Evolutionary conservation across 2,329 filamentous ascomycete species (phyloP), one percentile per base, ranked within the genome.

Genomic region (Venturiaceae sp.): DNA sequence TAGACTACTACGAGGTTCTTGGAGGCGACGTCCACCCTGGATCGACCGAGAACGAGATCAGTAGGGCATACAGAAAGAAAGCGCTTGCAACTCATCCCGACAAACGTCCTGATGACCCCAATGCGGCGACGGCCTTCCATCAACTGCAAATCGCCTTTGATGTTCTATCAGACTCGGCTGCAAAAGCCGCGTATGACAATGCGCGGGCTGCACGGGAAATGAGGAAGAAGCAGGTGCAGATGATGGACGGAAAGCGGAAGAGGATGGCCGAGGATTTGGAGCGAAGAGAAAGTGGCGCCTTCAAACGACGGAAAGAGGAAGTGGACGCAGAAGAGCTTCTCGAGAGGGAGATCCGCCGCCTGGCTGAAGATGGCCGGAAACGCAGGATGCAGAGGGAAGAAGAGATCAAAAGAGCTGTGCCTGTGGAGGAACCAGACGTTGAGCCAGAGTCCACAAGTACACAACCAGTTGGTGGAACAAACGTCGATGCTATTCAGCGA

Each of bases 61-160:
- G 89, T 63, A 85, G 87, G 64, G 90, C 90, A 47, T 96, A 92
- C 78, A 84, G 90, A 60, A 88, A 89, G 66, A 85, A 86, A 32
- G 90, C 90, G 3, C 78, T 96, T n/a, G 90, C 90, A 67, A 90
- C 92, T 76, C 92, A 97, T 71, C 92, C 92, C 1, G 92, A 97
- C 79, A 96, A 96, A 75, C 83, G 85, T 62, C 83, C 82, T 56
- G 69, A 71, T 64, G 69, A 76, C 60, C 72, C 75, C 5, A 74
- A 75, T 65, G 90, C 94, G 64, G 80, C 89, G 50, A 39, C 47
- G 11, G 85, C 86, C 58, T 97, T 95, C 77, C 88, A 96, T 71
- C 79, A 88, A 1, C 84, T 95, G 60, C 88, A 91, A 67, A 87
- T 88, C 62, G 92, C 90, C n/a, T 84, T 90, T 68, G 90, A 95